A percentile compares a stretch with the other conserved stretches of the same genome.
phyloP scores from a whole-genome alignment of 1,284 basidiomycete species.

The Coniophora puteana region DNA sequence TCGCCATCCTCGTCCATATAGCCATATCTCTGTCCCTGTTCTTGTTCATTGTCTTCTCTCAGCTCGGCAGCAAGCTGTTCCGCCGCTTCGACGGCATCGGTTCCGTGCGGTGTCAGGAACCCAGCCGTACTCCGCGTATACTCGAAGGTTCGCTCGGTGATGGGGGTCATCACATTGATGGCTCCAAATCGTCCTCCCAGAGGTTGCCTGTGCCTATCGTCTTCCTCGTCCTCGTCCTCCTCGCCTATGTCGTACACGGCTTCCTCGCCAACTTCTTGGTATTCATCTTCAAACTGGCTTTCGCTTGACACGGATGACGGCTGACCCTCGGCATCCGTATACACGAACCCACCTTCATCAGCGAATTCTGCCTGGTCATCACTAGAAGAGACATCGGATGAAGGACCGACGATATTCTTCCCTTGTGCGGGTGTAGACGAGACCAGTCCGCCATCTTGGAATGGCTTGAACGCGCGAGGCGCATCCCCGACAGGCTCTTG shows the following conservation, averaged over 20 bases:
- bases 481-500: conserved; percentile 4
- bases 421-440: conserved; percentile 37
- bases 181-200: conserved; percentile 71
- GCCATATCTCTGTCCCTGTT: too few relatives aligned
- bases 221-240: conserved; percentile 25
- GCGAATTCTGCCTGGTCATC: conserved; percentile 23
- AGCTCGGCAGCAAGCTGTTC: conserved; percentile 54
- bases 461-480: conserved; percentile 38
- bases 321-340: conserved; percentile 28
- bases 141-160: conserved; percentile 90
- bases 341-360: conserved; percentile 24
- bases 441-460: conserved; percentile 33
- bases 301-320: conserved; percentile 29
- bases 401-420: conserved; percentile 22
- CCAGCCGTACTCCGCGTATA: conserved; percentile 66
- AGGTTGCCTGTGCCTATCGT: conserved; percentile 38
- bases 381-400: conserved; percentile 25
- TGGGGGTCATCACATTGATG: conserved; percentile 91
- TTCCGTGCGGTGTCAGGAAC: conserved; percentile 32
- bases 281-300: conserved; percentile 28
- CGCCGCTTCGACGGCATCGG: conserved; percentile 50
- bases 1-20: conserved; percentile 27
- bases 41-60: conserved; percentile 23
- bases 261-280: conserved; percentile 24
- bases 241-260: conserved; percentile 15